Evolutionary conservation across 352 stramenopile species (phyloP).

Genomic region (Pythium biforme): DNA sequence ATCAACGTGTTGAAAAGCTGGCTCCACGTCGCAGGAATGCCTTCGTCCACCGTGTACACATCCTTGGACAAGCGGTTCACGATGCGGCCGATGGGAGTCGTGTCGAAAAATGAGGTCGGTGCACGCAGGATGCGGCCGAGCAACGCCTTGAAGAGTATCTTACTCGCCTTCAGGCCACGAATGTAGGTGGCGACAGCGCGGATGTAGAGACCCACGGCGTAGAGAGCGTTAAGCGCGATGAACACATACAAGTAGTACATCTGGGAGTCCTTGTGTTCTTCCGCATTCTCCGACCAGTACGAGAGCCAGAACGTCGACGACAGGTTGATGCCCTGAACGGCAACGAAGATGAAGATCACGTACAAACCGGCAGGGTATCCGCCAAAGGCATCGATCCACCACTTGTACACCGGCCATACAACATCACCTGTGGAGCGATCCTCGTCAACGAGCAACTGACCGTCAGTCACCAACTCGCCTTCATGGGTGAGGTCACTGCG

Average conservation of each 20-base stretch:
- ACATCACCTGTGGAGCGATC: constrained; percentile 75
- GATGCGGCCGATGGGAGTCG: constrained; percentile 73
- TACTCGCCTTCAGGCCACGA: constrained; percentile 54
- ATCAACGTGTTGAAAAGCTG: constrained; percentile 76
- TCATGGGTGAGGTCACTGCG: constrained; percentile 48
- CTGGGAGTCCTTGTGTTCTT: constrained; percentile 49
- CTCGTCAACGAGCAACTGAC: constrained; percentile 64
- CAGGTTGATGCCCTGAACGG: constrained; percentile 49
- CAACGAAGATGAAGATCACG: constrained; percentile 54
- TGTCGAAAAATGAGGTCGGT: constrained; percentile 82
- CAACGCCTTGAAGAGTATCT: constrained; percentile 60
- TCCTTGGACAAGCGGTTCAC: constrained; percentile 81
- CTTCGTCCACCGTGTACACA: constrained; percentile 74
- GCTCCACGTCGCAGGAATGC: constrained; percentile 62
- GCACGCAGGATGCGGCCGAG: constrained; percentile 58
- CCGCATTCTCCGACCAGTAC: constrained; percentile 88
- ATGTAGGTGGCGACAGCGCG: constrained; percentile 62
- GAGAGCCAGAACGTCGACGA: constrained; percentile 90
- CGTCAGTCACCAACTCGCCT: constrained; percentile 21
- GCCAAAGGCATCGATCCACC: constrained; percentile 70
- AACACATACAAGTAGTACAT: constrained; percentile 87
- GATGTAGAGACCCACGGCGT: constrained; percentile 58
- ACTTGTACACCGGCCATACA: constrained; percentile 56
- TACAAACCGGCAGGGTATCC: constrained; percentile 44
- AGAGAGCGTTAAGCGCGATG: constrained; percentile 65